Base-by-base conservation (phyloP, 169 alveolate genomes). In the Plasmodium billcollinsi region DNA sequence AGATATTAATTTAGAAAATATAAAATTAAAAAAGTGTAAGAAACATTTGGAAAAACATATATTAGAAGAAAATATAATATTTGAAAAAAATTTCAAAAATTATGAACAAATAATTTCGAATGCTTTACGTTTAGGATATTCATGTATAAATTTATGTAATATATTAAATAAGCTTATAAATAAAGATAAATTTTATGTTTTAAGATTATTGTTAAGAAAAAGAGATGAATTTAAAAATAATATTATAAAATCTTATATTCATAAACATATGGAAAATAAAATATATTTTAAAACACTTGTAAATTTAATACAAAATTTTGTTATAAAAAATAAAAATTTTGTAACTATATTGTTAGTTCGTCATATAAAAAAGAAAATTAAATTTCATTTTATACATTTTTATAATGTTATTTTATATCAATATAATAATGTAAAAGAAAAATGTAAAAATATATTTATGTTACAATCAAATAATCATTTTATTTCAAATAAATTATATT, bases 31-130 rank as follows among this genome's bases (percentile, higher is more conserved):
- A 61, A 86, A 12, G 24, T 73, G 73, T 70, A 86, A 50, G 33
- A 86, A 49, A 3, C 39, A 86, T 15, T 49, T 86, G 56, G 88
- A 86, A 45, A 72, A 33, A 39, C 59, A 56, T 50, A 86, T 86
- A 24, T 54, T 86, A 86, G 70, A 56, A 59, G 88, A 66, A 47
- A 63, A 61, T 24, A 58, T n/a, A 26, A 62, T 15, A 18, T 86
- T 86, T 86, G 88, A 72, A 52, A 50, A 24, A 33, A 86, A 86
- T 86, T 86, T 86, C 62, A 39, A 47, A 11, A 86, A 73, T 29
- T 86, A 86, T 72, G 92, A 86, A 65, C 52, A 71, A 72, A 74
- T 88, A 18, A 86, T 86, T 9, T 59, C 88, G 20, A 86, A 86
- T 59, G 92, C 92, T 2, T 21, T 86, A 11, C 67, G 88, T 9